Evolutionary conservation across 768 basidiomycete genomes (phyloP), one percentile per base, ranked within the genome.

Genomic region (Dioszegia hungarica): DNA sequence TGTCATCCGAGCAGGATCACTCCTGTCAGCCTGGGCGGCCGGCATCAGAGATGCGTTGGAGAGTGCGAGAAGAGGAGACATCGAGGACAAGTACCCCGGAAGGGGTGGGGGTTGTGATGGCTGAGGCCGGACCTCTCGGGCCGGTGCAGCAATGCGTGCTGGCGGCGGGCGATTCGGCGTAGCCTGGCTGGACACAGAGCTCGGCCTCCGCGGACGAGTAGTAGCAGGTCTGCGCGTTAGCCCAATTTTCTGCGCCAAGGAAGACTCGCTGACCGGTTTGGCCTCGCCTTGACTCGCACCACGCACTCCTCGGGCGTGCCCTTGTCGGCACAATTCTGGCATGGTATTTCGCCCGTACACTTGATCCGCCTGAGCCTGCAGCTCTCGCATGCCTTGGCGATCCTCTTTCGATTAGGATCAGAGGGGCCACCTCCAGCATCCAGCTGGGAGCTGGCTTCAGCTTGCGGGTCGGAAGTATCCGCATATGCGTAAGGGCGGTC

Each of bases 241-340:
- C 27, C 20, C 6, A 31, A 28, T 22, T 29, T 20, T 55, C 27
- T 11, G 3, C 2, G 29, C 2, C 8, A 6, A 33, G 3, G 33
- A 22, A 44, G 9, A 10, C 11, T n/a, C 5, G 25, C 57, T 52
- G 19, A 59, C 60, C 60, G 33, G 17, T 56, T 51, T 10, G 60
- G 60, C 34, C 60, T 14, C 5, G 60, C 60, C 29, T 61, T 61
- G 5, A 20, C 25, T 24, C 60, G 37, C 12, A 61, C 55, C 2
- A 19, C 29, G 34, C 60, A 61, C 12, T 31, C 10, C 12, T 24
- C 40, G 22, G 31, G 54, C 10, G 20, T 14, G 2, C 31, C 48
- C 20, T 15, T 19, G 9, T 37, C 34, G 8, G 2, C 24, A 27
- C 60, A 61, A 6, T 40, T 34, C 12, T 44, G 25, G 27, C 60